Evolutionary conservation across 176 grass and related monocot species (phyloP), one percentile per base, ranked within the genome.

Genomic region (Paspalum vaginatum): DNA sequence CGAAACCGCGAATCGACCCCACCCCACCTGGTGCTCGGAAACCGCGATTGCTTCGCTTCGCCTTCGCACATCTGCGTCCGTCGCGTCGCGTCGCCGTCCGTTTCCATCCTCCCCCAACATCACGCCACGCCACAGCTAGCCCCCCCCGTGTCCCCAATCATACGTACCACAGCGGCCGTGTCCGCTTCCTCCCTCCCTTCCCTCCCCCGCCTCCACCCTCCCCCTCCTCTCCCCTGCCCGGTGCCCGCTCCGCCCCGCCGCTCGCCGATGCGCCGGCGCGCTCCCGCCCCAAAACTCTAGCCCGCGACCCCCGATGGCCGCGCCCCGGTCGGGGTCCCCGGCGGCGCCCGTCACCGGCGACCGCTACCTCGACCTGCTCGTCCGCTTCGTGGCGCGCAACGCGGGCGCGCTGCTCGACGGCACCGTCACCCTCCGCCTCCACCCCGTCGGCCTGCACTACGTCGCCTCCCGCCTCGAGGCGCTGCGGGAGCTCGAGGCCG

Each of bases 361-460:
- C 76, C 96, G 86, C 42, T 99, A 95, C 93, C 88, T 99, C 38
- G 82, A 93, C 80, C 69, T 91, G 44, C 86, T 99, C 40, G 86
- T 99, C 18, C 81, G 88, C 47, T 99, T 88, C 79, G 90, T 89
- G 75, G 90, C 79, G 62, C 64, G 76, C 43, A 70, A 89, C 84
- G 86, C 88, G 10, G 90, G 86, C 17, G 73, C 85, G 84, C 86
- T 99, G 69, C 90, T 99, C 44, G 92, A 99, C 57, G 96, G 92
- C 65, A 55, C 86, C 67, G 55, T 99, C 69, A 95, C 88, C 17
- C 90, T 99, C 4, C 91, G 94, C 69, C 89, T 99, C 74, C 90
- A 99, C 84, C 96, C 96, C 18, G 82, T 95, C 43, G 96, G 96
- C 11, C 90, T 98, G 66, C 96, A 84, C 90, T 98, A 98, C 84